Percentiles rank a stretch among this genome's conserved stretches.
phyloP scores from a whole-genome alignment of 2,329 filamentous ascomycete species.

The Fusarium sacchari region DNA sequence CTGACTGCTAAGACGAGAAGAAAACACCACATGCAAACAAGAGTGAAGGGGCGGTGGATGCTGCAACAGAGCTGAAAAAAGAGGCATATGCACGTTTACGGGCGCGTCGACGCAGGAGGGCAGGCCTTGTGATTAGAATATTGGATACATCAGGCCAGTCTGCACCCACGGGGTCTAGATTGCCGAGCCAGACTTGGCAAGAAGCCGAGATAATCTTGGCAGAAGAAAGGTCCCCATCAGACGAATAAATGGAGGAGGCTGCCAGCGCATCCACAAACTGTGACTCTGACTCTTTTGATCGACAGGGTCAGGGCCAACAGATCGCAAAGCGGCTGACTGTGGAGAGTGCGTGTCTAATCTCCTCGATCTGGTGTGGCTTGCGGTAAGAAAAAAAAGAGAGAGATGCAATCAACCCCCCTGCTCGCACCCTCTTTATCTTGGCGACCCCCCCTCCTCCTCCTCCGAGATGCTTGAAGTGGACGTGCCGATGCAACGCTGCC shows the following conservation, averaged over 20 bases:
- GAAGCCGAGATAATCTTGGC: conserved; percentile 5
- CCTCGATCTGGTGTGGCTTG: conserved; percentile 2
- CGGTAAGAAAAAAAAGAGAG: neutral
- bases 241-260: neutral
- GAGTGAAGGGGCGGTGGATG: neutral
- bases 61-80: neutral
- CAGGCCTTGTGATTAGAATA: conserved; percentile 7
- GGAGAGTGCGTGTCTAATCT: neutral
- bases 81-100: conserved; percentile 27
- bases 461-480: neutral
- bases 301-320: neutral
- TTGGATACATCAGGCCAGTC: conserved; percentile 5
- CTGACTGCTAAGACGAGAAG: neutral
- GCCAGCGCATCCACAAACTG: neutral
- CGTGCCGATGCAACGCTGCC: neutral
- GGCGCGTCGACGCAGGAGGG: conserved; percentile 11
- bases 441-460: neutral
- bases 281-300: neutral
- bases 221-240: neutral
- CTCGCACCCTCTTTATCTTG: neutral
- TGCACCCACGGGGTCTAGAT: conserved; percentile 13
- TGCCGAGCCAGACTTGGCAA: conserved; percentile 15
- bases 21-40: neutral
- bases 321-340: neutral
- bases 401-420: neutral